These are phyloP conservation scores for Narthecium ossifragum DNA, from an alignment of 106 monocot genomes.

Conservation along the genomic window DNA sequence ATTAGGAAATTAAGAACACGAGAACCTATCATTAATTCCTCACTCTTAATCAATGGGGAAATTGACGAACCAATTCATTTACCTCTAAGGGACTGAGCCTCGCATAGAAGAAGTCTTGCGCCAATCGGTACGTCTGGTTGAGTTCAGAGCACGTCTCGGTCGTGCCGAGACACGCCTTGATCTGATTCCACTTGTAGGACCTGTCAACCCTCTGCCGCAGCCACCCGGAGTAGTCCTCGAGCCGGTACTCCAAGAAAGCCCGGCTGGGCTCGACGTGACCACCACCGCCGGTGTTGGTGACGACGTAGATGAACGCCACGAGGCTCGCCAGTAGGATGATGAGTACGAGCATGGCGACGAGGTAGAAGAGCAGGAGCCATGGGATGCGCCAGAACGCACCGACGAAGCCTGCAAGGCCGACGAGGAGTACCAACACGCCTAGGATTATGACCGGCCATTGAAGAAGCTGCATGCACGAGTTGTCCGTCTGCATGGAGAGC, in stretches of 20 bases:
- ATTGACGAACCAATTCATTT: not conserved
- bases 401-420: constrained; percentile 48
- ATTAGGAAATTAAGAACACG: no score
- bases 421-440: constrained; percentile 23
- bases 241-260: constrained; percentile 51
- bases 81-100: constrained; percentile 59
- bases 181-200: constrained; percentile 46
- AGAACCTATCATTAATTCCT: not conserved
- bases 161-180: constrained; percentile 50
- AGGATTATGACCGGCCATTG: constrained; percentile 68
- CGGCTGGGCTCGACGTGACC: constrained; percentile 39
- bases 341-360: constrained; percentile 44
- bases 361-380: constrained; percentile 43
- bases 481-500: constrained; percentile 56
- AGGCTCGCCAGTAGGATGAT: constrained; percentile 29
- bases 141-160: constrained; percentile 37
- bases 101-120: constrained; percentile 61
- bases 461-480: constrained; percentile 53
- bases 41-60: not conserved
- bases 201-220: constrained; percentile 32
- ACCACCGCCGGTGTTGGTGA: constrained; percentile 16
- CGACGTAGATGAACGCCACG: constrained; percentile 36
- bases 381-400: constrained; percentile 63
- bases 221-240: constrained; percentile 76
- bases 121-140: constrained; percentile 47